Evolutionary conservation across 768 basidiomycete species (phyloP), one percentile per base, ranked within the genome.

Genomic region (Boletus eberwhitei): DNA sequence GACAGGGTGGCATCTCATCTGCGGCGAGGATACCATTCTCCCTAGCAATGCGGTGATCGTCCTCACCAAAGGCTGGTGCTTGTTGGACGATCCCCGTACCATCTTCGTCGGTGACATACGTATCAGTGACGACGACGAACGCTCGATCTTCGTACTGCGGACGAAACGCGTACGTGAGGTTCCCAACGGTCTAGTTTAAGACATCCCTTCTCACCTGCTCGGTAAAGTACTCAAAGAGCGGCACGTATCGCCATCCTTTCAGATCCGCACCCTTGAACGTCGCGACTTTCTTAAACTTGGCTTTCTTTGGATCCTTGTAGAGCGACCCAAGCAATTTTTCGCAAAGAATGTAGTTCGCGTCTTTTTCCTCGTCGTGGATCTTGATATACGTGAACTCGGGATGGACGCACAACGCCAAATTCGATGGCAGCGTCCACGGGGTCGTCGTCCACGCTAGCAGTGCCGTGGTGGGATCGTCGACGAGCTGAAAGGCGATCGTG

Each of bases 41-140:
- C 56, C 96, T 79, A 26, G 90, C 88, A 63, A 99, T 83, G 50
- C 97, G 90, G 71, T 98, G 92, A 80, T 99, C 97, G 64, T 99
- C 97, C 70, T 98, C 96, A 76, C 97, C 97, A 65, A 97, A 98
- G 0, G 89, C 95, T 3, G 97, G 97, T 2, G 97, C 93, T 74
- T 99, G 97, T 70, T 99, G 97, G 31, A 99, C 97, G 64, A 98
- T 95, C 64, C 97, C 97, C 29, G 97, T 99, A 66, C 97, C 97
- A 55, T 93, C 90, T 16, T 84, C 81, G 62, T 87, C 89, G 4
- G 93, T 96, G 45, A 99, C 96, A 69, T 99, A 99, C 0, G 86
- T 87, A 65, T 99, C 97, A 21, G 82, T 79, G 14, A 99, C 70
- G 16, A 99, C 93, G 52, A 87, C 74, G 77, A 96, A 98, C 0